Base-by-base conservation (phyloP, 2,329 filamentous ascomycete genomes). In the Tetracladium maxilliforme region DNA sequence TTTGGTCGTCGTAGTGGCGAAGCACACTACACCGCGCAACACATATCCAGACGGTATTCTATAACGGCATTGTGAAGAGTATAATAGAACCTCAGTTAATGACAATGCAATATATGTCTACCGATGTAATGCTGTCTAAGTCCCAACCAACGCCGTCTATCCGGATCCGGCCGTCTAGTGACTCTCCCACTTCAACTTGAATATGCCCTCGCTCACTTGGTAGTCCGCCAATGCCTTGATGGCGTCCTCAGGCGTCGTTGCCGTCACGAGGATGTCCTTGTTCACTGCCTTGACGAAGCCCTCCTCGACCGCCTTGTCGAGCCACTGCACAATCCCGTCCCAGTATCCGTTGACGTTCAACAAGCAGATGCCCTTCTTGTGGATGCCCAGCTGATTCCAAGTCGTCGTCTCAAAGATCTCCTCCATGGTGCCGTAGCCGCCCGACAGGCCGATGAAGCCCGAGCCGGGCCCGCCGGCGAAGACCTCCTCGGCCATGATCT, bases 381-480 rank as follows among this genome's bases (percentile, higher is more conserved):
- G 90, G 36, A 98, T 95, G 2, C 90, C 87, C 24, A 98, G 56
- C 56, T 95, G 90, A 51, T 94, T 95, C 86, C 90, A 98, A 8
- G 82, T 92, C 14, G 73, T 74, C 3, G 82, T 71, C 56, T 92
- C 82, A 51, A 93, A 84, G 45, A 98, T 64, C 62, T 98, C 90
- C 57, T 98, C 90, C 47, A 95, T 66, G 3, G 90, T 98, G 12
- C 90, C 90, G 50, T 87, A 98, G 1, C 90, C 90, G 21, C 87
- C 87, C 28, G 69, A 71, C 30, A 98, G 57, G 15, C 84, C 84
- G 20, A 98, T 71, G 54, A 98, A 98, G 9, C 87, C 87, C 29
- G 72, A 77, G 2, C 87, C 87, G 0, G 75, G 71, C 0, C 79
- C 86, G 14, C 83, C 83, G 12, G 70, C 65, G 14, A 92, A 66